Conservation (phyloP, 148 eudicot species). For the Suaeda aralocaspica region DNA sequence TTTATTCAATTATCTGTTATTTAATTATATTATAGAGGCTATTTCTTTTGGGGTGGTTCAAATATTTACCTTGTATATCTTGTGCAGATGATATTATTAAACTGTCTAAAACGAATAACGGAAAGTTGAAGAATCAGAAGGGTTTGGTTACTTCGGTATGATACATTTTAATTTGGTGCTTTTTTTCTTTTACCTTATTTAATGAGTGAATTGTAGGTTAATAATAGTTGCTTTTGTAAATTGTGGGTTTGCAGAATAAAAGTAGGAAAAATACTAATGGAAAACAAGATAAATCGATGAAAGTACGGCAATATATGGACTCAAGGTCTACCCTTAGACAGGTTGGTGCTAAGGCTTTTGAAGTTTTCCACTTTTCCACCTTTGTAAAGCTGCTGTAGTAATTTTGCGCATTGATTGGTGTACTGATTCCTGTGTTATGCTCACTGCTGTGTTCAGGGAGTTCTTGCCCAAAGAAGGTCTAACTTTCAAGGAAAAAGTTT, state of each 20-base stretch:
- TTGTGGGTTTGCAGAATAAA: slow-evolving; percentile 49
- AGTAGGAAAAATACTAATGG: slow-evolving; percentile 40
- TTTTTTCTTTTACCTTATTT: neutral
- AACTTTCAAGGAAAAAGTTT: slow-evolving; percentile 70
- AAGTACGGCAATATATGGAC: slow-evolving; percentile 59
- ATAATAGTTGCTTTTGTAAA: neutral
- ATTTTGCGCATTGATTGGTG: neutral
- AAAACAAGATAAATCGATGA: slow-evolving; percentile 51
- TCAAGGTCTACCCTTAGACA: slow-evolving; percentile 77
- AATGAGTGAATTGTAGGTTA: slow-evolving; percentile 4
- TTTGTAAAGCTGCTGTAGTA: neutral
- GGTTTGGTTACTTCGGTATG: slow-evolving; percentile 66
- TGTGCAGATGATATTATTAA: slow-evolving; percentile 88
- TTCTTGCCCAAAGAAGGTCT: slow-evolving; percentile 71
- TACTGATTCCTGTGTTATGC: neutral
- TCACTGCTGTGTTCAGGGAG: slow-evolving; percentile 45
- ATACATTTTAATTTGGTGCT: neutral
- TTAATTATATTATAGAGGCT: too few relatives aligned
- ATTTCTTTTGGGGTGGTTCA: neutral
- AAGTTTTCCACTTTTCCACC: neutral
- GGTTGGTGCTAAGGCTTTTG: slow-evolving; percentile 35
- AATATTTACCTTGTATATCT: neutral
- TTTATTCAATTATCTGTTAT: neutral
- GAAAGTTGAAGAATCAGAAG: slow-evolving; percentile 60
- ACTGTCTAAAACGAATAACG: slow-evolving; percentile 59